A percentile compares a stretch with the other conserved stretches of the same genome.
These are phyloP conservation scores for Ceraceosorus guamensis DNA, from an alignment of 1,284 basidiomycete species.

Conservation along the genomic window DNA sequence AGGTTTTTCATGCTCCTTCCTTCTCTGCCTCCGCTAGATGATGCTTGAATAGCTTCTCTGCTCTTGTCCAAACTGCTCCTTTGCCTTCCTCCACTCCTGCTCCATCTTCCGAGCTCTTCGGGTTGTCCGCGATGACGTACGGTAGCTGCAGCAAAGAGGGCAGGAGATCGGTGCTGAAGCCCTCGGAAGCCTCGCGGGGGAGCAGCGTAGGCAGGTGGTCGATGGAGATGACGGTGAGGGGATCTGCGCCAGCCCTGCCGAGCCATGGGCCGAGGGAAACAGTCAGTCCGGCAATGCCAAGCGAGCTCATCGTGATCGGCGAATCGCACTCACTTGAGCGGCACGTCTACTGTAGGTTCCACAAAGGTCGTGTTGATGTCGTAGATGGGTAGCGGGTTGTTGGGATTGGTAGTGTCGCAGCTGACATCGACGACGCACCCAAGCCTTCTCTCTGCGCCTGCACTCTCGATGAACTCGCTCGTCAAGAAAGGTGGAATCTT, in stretches of 20 bases:
- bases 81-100: constrained; percentile 36
- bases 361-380: constrained; percentile 90
- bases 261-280: constrained; percentile 7
- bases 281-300: not conserved
- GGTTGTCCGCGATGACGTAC: constrained; percentile 13
- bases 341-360: constrained; percentile 80
- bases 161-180: constrained; percentile 83
- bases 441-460: constrained; percentile 65
- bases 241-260: constrained; percentile 19
- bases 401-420: constrained; percentile 96
- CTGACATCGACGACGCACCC: constrained; percentile 92
- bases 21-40: constrained; percentile 57
- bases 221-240: constrained; percentile 83
- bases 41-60: constrained; percentile 73
- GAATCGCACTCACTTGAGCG: constrained; percentile 12
- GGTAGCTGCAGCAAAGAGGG: constrained; percentile 57
- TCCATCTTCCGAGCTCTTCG: constrained; percentile 9
- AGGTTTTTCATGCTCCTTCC: constrained; percentile 25
- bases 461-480: constrained; percentile 63
- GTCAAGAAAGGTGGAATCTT: constrained; percentile 85
- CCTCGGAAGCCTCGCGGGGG: constrained; percentile 91
- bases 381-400: constrained; percentile 97
- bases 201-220: constrained; percentile 94
- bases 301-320: not conserved
- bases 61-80: constrained; percentile 72